Base-by-base conservation (phyloP, 2,329 filamentous ascomycete species). In the Karstenula rhodostoma region DNA sequence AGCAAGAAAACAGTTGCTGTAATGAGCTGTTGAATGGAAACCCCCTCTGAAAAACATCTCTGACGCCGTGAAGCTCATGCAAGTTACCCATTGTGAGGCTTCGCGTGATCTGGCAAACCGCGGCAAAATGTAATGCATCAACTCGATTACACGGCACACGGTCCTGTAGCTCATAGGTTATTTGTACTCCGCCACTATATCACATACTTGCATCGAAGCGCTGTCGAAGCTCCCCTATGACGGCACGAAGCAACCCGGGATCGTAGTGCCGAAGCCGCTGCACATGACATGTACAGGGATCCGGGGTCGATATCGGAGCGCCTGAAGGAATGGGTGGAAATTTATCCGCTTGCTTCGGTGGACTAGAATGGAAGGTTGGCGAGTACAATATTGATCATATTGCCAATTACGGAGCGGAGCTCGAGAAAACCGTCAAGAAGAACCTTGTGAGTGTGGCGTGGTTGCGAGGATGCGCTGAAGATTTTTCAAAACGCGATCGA, bases 31-130 rank as follows among this genome's bases (percentile, higher is more conserved):
- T 29, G 27, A 8, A 29, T 4, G 4, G 4, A 4, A 29, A 29
- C 8, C 27, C 27, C 27, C 27, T n/a, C 27, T 4, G 8, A 8
- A 29, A 29, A 29, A 8, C 27, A 29, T 29, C 27, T 29, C 27
- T 29, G 27, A 29, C 4, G 8, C 27, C 8, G 27, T 29, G 27
- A 29, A 29, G 27, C 27, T n/a, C n/a, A n/a, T n/a, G n/a, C n/a
- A n/a, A n/a, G n/a, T n/a, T n/a, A n/a, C n/a, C n/a, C n/a, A n/a
- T n/a, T n/a, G n/a, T n/a, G n/a, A n/a, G n/a, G n/a, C n/a, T n/a
- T n/a, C n/a, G n/a, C n/a, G n/a, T n/a, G n/a, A 69, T 83, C n/a
- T 60, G 83, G 22, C 81, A 84, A 63, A 85, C 85, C 46, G 79
- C 13, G 81, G 77, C 10, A 82, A 82, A 64, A 72, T 82, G 66